Conservation (phyloP, 345 rosid genomes). For the Microthlaspi erraticum region DNA sequence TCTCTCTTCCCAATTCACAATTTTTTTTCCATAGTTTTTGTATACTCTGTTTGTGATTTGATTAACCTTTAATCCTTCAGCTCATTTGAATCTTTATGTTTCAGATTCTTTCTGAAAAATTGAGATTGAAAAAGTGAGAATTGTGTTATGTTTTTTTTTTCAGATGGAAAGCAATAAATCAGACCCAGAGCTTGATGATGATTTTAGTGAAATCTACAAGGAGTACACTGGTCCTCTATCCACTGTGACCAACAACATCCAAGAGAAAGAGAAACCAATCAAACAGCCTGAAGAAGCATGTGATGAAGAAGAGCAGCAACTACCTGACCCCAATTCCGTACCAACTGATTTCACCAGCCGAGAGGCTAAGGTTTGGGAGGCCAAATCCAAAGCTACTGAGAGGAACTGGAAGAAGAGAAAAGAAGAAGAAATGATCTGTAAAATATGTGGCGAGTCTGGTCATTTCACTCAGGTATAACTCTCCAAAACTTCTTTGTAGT, state of each 20-base stretch:
- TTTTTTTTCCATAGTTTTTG: background rate
- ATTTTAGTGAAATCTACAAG: constrained; percentile 93
- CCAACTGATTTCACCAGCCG: constrained; percentile 98
- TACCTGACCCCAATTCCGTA: constrained; percentile 92
- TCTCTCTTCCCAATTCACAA: background rate
- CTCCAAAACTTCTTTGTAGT: background rate
- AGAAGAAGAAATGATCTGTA: constrained; percentile 99
- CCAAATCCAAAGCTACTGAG: constrained; percentile 98
- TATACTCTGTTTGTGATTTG: background rate
- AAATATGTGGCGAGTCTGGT: constrained; percentile 95
- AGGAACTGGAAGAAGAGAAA: constrained; percentile 98
- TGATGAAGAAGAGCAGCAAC: constrained; percentile 70
- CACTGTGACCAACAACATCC: constrained; percentile 45
- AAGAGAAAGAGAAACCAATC: constrained; percentile 56
- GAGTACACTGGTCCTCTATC: constrained; percentile 89
- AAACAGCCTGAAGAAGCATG: constrained; percentile 63
- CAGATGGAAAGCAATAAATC: constrained; percentile 74
- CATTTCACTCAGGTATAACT: constrained; percentile 92
- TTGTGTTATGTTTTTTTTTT: constrained; percentile 16
- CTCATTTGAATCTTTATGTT: background rate
- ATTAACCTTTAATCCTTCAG: background rate
- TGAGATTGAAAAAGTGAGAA: background rate
- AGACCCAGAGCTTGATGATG: constrained; percentile 85
- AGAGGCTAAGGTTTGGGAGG: constrained; percentile 99
- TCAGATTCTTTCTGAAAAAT: background rate